Evolutionary conservation across 139 green algal genomes (phyloP).

Genomic region (Volvox reticuliferus): DNA sequence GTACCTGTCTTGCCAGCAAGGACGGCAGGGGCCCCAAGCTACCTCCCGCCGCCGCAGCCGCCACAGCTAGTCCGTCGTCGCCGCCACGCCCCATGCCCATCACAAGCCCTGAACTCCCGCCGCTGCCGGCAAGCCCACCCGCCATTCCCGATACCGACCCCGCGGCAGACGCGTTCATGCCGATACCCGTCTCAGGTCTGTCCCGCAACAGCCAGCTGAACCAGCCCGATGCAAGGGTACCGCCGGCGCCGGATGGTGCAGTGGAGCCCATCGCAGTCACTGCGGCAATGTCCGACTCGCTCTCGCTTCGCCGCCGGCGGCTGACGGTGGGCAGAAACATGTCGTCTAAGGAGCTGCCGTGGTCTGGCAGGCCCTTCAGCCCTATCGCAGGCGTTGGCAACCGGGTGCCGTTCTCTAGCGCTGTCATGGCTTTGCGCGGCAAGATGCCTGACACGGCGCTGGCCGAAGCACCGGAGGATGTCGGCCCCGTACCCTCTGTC

Average conservation of each 20-base stretch:
- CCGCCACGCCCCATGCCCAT: constrained; percentile 14
- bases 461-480: background rate
- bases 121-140: background rate
- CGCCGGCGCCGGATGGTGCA: background rate
- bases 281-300: constrained; percentile 14
- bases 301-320: constrained; percentile 29
- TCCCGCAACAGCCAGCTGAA: constrained; percentile 51
- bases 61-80: constrained; percentile 5
- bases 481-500: background rate
- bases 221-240: constrained; percentile 9
- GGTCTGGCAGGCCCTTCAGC: constrained; percentile 47
- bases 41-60: constrained; percentile 11
- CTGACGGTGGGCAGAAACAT: constrained; percentile 25
- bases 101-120: background rate
- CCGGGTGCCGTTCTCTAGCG: constrained; percentile 20
- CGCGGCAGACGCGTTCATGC: background rate
- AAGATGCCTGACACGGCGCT: background rate
- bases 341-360: constrained; percentile 16
- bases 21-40: constrained; percentile 31
- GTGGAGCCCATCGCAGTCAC: background rate
- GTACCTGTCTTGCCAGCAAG: constrained; percentile 20
- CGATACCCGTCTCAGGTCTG: background rate
- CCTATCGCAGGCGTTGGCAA: background rate
- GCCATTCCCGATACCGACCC: background rate
- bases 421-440: constrained; percentile 9